A percentile compares a stretch with the other conserved stretches of the same genome.
These are phyloP conservation scores for Xylariales sp. DNA, from an alignment of 2,329 filamentous ascomycete species.

Conservation along the genomic window DNA sequence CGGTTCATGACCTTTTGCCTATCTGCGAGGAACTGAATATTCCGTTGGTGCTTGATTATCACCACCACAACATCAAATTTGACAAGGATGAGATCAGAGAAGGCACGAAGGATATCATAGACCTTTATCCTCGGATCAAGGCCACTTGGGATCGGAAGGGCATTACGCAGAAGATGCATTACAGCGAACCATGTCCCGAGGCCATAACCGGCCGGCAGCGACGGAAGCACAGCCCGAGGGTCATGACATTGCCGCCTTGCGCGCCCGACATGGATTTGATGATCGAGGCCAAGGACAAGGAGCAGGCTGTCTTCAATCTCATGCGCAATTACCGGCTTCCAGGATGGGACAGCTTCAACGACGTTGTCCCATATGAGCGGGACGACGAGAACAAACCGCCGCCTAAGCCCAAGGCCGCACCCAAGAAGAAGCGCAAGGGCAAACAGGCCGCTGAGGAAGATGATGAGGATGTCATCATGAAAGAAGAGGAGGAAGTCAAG, in stretches of 20 bases:
- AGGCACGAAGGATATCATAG: slow-evolving; percentile 76
- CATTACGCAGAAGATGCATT: slow-evolving; percentile 96
- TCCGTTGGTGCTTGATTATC: slow-evolving; percentile 85
- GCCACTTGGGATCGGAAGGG: slow-evolving; percentile 79
- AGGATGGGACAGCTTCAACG: slow-evolving; percentile 69
- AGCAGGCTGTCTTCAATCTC: slow-evolving; percentile 90
- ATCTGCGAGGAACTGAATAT: slow-evolving; percentile 93
- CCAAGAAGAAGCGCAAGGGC: slow-evolving; percentile 33
- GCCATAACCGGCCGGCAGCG: slow-evolving; percentile 74
- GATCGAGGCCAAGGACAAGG: slow-evolving; percentile 98
- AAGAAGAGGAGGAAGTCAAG: slow-evolving; percentile 36
- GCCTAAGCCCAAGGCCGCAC: slow-evolving; percentile 39
- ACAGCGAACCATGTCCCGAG: slow-evolving; percentile 74
- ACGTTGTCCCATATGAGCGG: slow-evolving; percentile 72
- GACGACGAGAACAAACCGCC: slow-evolving; percentile 65
- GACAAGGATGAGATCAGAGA: slow-evolving; percentile 69
- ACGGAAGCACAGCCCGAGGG: slow-evolving; percentile 79
- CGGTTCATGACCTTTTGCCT: slow-evolving; percentile 85
- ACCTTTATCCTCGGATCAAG: slow-evolving; percentile 69
- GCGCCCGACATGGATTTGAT: slow-evolving; percentile 86
- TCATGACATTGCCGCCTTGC: slow-evolving; percentile 77
- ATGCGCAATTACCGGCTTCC: slow-evolving; percentile 86
- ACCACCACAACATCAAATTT: slow-evolving; percentile 94
- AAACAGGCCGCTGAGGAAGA: slow-evolving; percentile 32
- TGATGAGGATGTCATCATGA: slow-evolving; percentile 30